Evolutionary conservation across 208 protist species (phyloP).

Genomic region (Crithidia fasciculata): DNA sequence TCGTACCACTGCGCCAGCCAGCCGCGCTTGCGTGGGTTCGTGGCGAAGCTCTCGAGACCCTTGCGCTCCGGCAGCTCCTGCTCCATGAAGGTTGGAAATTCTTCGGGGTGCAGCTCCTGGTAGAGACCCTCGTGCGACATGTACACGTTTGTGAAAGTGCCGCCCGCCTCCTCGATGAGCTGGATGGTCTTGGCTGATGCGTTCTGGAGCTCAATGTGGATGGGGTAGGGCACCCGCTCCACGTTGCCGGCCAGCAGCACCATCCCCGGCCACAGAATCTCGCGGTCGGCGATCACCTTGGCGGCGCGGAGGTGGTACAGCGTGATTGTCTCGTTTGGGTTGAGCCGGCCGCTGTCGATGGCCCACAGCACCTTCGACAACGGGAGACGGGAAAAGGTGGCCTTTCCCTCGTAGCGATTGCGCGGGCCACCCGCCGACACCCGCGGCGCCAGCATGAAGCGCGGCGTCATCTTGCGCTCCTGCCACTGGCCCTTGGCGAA

Average conservation of each 20-base stretch:
- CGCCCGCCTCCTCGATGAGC: conserved; percentile 89
- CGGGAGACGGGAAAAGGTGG: conserved; percentile 68
- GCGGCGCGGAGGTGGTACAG: conserved; percentile 82
- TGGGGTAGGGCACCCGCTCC: conserved; percentile 72
- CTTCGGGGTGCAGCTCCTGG: conserved; percentile 87
- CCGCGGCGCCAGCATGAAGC: conserved; percentile 90
- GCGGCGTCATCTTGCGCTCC: conserved; percentile 91
- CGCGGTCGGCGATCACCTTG: conserved; percentile 68
- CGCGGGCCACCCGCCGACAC: conserved; percentile 81
- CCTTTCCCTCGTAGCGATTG: conserved; percentile 89
- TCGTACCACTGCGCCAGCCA: conserved; percentile 91
- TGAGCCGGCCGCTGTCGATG: conserved; percentile 84
- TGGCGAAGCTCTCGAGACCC: conserved; percentile 77
- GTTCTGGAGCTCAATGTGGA: conserved; percentile 91
- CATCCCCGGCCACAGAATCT: conserved; percentile 91
- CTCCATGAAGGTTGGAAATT: conserved; percentile 84
- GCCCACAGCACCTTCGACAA: conserved; percentile 88
- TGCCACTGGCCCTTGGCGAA: conserved; percentile 90
- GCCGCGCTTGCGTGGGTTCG: conserved; percentile 76
- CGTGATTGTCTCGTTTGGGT: conserved; percentile 91
- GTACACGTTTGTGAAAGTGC: conserved; percentile 87
- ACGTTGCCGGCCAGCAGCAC: conserved; percentile 74
- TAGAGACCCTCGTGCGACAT: conserved; percentile 92
- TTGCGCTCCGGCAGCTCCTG: conserved; percentile 85
- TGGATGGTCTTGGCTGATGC: conserved; percentile 80